Base-by-base conservation (phyloP, 768 basidiomycete species). In the Rhodotorula kratochvilovae region DNA sequence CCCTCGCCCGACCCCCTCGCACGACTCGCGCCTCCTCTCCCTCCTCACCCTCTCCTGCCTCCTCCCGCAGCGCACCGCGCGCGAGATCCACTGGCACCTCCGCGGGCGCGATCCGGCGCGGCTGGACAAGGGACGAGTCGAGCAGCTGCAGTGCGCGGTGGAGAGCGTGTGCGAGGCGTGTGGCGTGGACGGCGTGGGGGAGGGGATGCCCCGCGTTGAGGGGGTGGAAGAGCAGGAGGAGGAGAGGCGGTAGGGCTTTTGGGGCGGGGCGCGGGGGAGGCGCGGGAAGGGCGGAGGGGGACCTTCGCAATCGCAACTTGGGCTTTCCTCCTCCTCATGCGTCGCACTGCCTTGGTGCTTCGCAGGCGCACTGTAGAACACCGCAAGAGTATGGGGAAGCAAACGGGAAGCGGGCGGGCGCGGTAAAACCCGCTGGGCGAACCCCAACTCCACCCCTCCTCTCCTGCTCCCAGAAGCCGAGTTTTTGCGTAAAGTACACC, bases 81-180 rank as follows among this genome's bases (percentile, higher is more conserved):
- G 76, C 39, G 76, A 76, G 60, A 67, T 75, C 56, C 39, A 65
- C 23, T 76, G 76, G 76, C 76, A 76, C 48, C 62, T 76, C 7
- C 61, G 76, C 16, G 76, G n/a, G 76, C 15, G 73, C 73, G 0
- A 31, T 75, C 16, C 58, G 76, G 36, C 51, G 46, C 19, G 76
- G 76, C 5, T 74, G 74, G 71, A 62, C 39, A 21, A 23, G 61
- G 27, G 71, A 66, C 10, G 73, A 76, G 73, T 76, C 36, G 73
- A 75, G 60, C 46, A 46, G 42, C 39, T 76, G 21, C 73, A 76
- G 45, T 2, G 23, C 2, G 68, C 61, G 31, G 29, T 75, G 3
- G 72, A 71, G 48, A 39, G n/a, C 5, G 71, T 72, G 16, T 61
- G 64, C 36, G 67, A 56, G 29, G 61, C 46, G 35, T 43, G 61